Base-by-base conservation (phyloP, 73 alveolate genomes). In the Paramecium tetraurelia region DNA sequence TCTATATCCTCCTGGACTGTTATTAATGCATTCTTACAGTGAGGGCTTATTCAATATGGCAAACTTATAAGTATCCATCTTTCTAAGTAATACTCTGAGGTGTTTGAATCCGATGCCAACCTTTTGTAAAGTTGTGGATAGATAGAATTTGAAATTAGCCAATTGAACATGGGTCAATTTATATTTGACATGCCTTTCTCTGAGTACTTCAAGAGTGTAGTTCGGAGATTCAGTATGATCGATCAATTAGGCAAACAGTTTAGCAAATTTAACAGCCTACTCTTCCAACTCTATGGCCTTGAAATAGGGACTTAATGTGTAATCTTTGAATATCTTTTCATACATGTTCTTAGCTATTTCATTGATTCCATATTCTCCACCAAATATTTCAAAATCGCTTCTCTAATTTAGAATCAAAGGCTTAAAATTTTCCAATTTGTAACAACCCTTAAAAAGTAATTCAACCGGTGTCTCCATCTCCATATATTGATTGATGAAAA, bases 181-280 rank as follows among this genome's bases (percentile, higher is more conserved):
- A 72, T 72, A 72, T 72, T 72, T 72, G 16, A 72, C 86, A 72
- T 72, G 86, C 14, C 86, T 72, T 72, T 72, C 86, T 72, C 86
- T 72, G 0, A 72, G 21, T 16, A 40, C 59, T 72, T 72, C 86
- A 33, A 72, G 63, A 5, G 86, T 72, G 20, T 72, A 72, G 35
- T 72, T 72, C 5, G 86, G 86, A 29, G 86, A 72, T 72, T 72
- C 86, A 21, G 86, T 72, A 38, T 72, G 86, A 72, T 72, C 86
- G 0, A 72, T 72, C 20, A 72, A 33, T 72, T 72, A 72, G 0
- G 86, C 86, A 72, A 72, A 72, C 0, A 72, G 38, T 36, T 72
- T 72, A 38, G 86, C 86, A 40, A 72, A 72, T 36, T 72, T 72
- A 22, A 72, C 40, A 2, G 86, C 86, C 10, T 72, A 35, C 1